Percentiles rank a stretch among this genome's conserved stretches.
Evolutionary conservation across 2,329 filamentous ascomycete genomes (phyloP).

Genomic region (Ceratocystis ficicola): DNA sequence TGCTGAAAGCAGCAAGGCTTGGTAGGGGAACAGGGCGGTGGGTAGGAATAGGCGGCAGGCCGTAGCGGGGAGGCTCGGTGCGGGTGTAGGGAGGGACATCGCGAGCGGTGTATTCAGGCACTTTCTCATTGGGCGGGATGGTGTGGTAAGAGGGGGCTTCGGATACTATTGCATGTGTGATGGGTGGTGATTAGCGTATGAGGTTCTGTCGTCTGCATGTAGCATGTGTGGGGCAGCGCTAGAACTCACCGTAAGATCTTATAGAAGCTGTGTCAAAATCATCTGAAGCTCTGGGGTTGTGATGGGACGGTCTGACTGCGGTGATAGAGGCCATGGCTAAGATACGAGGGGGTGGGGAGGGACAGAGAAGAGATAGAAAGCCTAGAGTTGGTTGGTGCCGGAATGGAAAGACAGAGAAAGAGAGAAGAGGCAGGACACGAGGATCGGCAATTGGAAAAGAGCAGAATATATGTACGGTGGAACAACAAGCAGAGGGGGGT

Average conservation of each 20-base stretch:
- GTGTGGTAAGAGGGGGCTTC: constrained; percentile 55
- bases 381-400: not conserved
- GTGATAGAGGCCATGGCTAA: constrained; percentile 11
- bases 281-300: constrained; percentile 32
- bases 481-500: not conserved
- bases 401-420: not conserved
- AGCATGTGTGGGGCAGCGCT: not conserved
- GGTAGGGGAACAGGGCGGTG: constrained; percentile 31
- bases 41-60: constrained; percentile 41
- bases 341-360: not conserved
- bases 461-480: not conserved
- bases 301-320: constrained; percentile 19
- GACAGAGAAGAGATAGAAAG: not conserved
- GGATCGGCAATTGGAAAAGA: not conserved
- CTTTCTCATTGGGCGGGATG: constrained; percentile 36
- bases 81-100: constrained; percentile 22
- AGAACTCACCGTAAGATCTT: constrained; percentile 48
- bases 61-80: constrained; percentile 25
- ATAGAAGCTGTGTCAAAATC: constrained; percentile 58
- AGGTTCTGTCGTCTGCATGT: not conserved
- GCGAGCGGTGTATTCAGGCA: constrained; percentile 41
- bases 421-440: constrained; percentile 9
- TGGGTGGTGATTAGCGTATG: not conserved
- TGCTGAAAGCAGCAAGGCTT: constrained; percentile 42
- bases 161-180: constrained; percentile 37